A percentile compares a stretch with the other conserved stretches of the same genome.
Evolutionary conservation across 139 green algal genomes (phyloP).

Genomic region (Gonium pectorale): DNA sequence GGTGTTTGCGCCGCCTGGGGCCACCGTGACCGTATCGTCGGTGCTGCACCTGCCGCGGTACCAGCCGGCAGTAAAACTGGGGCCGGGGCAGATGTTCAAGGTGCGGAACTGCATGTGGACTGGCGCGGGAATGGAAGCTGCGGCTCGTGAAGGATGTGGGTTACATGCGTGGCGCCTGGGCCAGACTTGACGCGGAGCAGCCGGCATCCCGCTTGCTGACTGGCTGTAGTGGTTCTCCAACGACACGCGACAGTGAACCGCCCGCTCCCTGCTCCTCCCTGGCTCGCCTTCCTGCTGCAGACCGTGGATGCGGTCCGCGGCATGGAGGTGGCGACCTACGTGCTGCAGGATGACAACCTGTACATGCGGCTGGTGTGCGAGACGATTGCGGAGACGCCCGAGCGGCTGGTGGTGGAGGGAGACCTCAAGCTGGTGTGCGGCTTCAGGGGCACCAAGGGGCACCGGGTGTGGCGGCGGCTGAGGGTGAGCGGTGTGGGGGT

Average conservation of each 20-base stretch:
- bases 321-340: constrained; percentile 41
- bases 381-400: constrained; percentile 39
- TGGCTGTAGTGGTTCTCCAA: too few species aligned
- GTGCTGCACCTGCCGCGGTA: constrained; percentile 69
- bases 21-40: constrained; percentile 41
- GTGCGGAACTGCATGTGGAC: constrained; percentile 8
- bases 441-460: constrained; percentile 46
- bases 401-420: constrained; percentile 54
- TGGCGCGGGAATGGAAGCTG: background rate
- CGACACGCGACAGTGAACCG: too few species aligned
- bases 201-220: too few species aligned
- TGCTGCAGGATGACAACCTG: constrained; percentile 44
- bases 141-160: background rate
- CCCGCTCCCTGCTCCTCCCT: too few species aligned
- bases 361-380: constrained; percentile 47
- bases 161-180: too few species aligned
- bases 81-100: constrained; percentile 58
- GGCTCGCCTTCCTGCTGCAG: too few species aligned
- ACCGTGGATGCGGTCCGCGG: constrained; percentile 28
- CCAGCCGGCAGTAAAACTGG: constrained; percentile 58
- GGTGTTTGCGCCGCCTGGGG: constrained; percentile 33
- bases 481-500: constrained; percentile 33
- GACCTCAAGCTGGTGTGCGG: constrained; percentile 70
- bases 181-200: too few species aligned
- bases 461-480: constrained; percentile 64